A percentile compares a stretch with the other conserved stretches of the same genome.
Conservation (phyloP, 2,329 filamentous ascomycete genomes). For the Ceratocystis albifundus region DNA sequence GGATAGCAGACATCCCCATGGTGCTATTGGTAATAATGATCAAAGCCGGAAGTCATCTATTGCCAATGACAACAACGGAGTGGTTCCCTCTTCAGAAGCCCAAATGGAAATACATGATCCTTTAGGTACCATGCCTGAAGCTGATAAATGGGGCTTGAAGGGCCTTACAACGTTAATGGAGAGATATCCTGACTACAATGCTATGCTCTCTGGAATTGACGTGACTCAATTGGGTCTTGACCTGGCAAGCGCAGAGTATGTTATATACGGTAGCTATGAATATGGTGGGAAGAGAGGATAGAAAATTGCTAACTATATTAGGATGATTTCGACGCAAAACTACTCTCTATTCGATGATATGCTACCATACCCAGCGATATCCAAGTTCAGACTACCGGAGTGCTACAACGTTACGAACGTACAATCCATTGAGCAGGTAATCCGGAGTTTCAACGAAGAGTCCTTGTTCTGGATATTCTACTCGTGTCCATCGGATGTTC, state of each 20-base stretch:
- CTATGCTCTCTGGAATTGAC: constrained; percentile 49
- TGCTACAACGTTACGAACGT: constrained; percentile 58
- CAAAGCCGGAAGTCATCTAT: constrained; percentile 30
- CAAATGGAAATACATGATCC: constrained; percentile 42
- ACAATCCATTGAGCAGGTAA: constrained; percentile 53
- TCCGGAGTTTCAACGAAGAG: constrained; percentile 56
- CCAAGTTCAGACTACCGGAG: constrained; percentile 49
- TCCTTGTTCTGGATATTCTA: constrained; percentile 61
- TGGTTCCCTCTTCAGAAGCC: constrained; percentile 26
- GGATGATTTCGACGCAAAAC: constrained; percentile 46
- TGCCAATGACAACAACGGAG: constrained; percentile 33
- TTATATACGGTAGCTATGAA: constrained; percentile 15
- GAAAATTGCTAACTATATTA: constrained; percentile 27
- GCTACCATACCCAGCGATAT: constrained; percentile 47
- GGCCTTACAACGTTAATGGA: constrained; percentile 52
- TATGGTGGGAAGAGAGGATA: constrained; percentile 24
- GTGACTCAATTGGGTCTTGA: constrained; percentile 47
- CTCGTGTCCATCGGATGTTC: constrained; percentile 50
- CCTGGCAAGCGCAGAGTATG: constrained; percentile 47
- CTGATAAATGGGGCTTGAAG: constrained; percentile 55
- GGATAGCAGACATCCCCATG: constrained; percentile 35
- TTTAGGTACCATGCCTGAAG: constrained; percentile 48
- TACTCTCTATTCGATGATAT: constrained; percentile 51
- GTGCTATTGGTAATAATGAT: constrained; percentile 40
- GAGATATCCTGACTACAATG: constrained; percentile 51